phyloP scores from a whole-genome alignment of 768 basidiomycete species.

The Lentinula sp. region DNA sequence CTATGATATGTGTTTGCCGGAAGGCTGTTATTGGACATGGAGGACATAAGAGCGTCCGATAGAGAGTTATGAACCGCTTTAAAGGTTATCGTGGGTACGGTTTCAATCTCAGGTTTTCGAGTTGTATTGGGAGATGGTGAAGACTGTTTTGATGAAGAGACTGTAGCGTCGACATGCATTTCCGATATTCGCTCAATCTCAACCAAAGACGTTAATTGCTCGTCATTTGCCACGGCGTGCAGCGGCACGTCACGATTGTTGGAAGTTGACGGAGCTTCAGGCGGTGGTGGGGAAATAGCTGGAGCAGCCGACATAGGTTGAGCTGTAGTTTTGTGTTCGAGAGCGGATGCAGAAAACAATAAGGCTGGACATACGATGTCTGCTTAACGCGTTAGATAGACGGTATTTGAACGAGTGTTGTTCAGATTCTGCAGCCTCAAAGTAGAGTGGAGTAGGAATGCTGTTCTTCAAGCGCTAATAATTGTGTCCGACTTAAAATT shows the following conservation, averaged over 20 bases:
- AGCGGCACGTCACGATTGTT: neutral
- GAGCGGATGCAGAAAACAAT: neutral
- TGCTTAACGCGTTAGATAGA: neutral
- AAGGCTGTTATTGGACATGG: neutral
- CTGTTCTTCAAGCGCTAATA: too few species aligned
- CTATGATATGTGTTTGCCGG: neutral
- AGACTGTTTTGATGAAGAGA: neutral
- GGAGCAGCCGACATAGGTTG: neutral
- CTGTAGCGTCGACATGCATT: neutral
- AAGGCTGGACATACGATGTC: neutral
- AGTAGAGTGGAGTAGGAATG: too few species aligned
- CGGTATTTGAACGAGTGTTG: too few species aligned
- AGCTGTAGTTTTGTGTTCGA: neutral
- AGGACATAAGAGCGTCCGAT: neutral
- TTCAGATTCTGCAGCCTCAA: too few species aligned
- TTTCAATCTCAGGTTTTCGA: neutral
- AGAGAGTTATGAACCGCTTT: neutral
- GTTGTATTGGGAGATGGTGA: neutral
- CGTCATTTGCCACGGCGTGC: neutral
- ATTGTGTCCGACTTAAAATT: too few species aligned
- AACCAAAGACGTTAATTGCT: neutral
- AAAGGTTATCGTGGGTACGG: neutral
- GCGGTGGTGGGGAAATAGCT: neutral
- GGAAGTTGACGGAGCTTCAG: neutral
- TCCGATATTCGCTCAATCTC: neutral